phyloP scores from a whole-genome alignment of 2,329 filamentous ascomycete genomes.

The Sordariomycetes sp. region DNA sequence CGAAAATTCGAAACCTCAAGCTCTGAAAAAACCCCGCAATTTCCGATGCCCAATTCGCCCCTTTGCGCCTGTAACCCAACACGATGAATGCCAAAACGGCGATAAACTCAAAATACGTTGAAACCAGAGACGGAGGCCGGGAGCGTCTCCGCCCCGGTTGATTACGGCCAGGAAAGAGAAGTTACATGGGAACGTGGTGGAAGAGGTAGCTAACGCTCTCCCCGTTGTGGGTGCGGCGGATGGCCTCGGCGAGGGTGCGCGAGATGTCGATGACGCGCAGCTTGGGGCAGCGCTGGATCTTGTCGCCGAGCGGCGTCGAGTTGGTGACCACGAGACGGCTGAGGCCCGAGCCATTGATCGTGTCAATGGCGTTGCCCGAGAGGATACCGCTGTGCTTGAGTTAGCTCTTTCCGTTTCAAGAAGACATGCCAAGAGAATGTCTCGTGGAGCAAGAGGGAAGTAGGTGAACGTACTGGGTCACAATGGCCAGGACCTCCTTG shows the following conservation, averaged over 20 bases:
- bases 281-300: slow-evolving; percentile 66
- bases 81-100: no score
- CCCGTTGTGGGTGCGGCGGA: slow-evolving; percentile 58
- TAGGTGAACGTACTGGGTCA: slow-evolving; percentile 51
- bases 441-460: background rate
- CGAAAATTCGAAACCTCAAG: no score
- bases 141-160: no score
- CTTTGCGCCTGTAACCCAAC: no score
- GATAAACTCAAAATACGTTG: background rate
- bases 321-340: slow-evolving; percentile 82
- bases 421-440: background rate
- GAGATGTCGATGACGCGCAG: slow-evolving; percentile 89
- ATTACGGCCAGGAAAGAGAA: background rate
- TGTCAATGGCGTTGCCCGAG: slow-evolving; percentile 79
- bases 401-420: background rate
- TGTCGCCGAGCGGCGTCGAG: slow-evolving; percentile 50
- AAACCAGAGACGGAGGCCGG: background rate
- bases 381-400: slow-evolving; percentile 52
- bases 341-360: slow-evolving; percentile 67
- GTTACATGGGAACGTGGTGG: slow-evolving; percentile 5
- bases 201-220: slow-evolving; percentile 14
- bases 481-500: slow-evolving; percentile 82
- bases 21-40: no score
- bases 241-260: slow-evolving; percentile 65
- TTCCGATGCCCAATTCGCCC: no score